Evolutionary conservation across 371 early-diverging fungal species (phyloP).

Genomic region (Actinomortierella ambigua): DNA sequence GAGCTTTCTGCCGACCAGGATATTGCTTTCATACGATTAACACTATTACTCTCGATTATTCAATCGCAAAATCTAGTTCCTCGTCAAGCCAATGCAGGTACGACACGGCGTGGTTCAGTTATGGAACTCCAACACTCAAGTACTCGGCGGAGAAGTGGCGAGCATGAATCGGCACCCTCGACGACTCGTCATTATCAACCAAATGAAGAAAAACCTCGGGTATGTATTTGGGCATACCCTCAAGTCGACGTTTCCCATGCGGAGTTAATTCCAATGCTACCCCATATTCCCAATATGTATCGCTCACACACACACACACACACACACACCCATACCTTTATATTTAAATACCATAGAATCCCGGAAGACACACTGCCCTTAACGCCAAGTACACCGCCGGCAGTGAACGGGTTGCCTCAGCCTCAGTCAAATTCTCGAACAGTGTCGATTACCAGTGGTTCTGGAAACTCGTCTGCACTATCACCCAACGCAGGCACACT

Average conservation of each 20-base stretch:
- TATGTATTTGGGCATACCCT: background rate
- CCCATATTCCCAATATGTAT: background rate
- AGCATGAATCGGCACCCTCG: constrained; percentile 37
- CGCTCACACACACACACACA: background rate
- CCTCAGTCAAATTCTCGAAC: too few species aligned
- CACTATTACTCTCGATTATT: too few species aligned
- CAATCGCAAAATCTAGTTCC: constrained; percentile 17
- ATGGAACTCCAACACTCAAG: constrained; percentile 9
- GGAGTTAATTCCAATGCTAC: too few species aligned
- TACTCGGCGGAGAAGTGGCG: constrained; percentile 41
- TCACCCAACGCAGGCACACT: too few species aligned
- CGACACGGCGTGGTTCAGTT: constrained; percentile 39
- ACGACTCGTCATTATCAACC: constrained; percentile 34
- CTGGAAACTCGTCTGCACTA: too few species aligned
- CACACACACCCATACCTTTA: background rate
- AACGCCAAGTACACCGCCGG: background rate
- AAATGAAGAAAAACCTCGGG: constrained; percentile 41
- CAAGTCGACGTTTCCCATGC: background rate
- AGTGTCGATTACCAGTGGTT: too few species aligned
- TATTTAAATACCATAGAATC: background rate
- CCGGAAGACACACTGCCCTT: constrained; percentile 10
- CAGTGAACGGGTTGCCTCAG: background rate
- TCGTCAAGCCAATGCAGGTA: constrained; percentile 21
- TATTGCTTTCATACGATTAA: too few species aligned
- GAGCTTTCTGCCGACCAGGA: too few species aligned